These are phyloP conservation scores for Fusarium marasasianum DNA, from an alignment of 2,329 filamentous ascomycete genomes.

Conservation along the genomic window DNA sequence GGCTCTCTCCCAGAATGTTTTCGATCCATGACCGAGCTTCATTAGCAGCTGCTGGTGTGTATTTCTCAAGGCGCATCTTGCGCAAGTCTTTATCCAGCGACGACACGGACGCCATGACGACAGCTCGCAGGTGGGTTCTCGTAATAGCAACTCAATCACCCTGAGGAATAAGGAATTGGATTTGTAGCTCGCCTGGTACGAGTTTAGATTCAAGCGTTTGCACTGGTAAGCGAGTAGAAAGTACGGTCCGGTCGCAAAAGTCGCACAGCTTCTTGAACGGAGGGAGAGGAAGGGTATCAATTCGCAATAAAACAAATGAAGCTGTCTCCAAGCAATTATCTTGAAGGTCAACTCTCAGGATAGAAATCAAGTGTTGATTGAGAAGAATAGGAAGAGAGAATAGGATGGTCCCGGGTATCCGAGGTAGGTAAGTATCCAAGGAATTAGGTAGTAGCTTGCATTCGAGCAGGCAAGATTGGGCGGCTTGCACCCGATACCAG, in stretches of 20 bases:
- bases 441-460: not conserved
- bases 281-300: constrained; percentile 24
- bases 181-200: not conserved
- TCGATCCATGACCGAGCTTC: constrained; percentile 91
- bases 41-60: constrained; percentile 88
- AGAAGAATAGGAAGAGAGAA: constrained; percentile 3
- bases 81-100: constrained; percentile 96
- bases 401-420: constrained; percentile 25
- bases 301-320: constrained; percentile 15
- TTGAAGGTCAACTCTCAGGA: constrained; percentile 1
- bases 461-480: constrained; percentile 26
- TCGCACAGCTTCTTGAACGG: not conserved
- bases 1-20: constrained; percentile 75
- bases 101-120: constrained; percentile 86
- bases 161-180: not conserved
- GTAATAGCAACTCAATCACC: not conserved
- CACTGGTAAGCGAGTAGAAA: not conserved
- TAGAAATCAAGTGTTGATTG: constrained; percentile 1
- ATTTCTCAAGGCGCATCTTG: constrained; percentile 90
- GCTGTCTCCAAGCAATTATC: not conserved
- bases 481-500: constrained; percentile 11
- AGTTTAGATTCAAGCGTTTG: not conserved
- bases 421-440: constrained; percentile 19
- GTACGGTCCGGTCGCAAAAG: not conserved
- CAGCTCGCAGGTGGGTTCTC: constrained; percentile 11